Percentiles rank a stretch among this genome's conserved stretches.
Evolutionary conservation across 345 rosid genomes (phyloP).

Genomic region (Citrus glauca): DNA sequence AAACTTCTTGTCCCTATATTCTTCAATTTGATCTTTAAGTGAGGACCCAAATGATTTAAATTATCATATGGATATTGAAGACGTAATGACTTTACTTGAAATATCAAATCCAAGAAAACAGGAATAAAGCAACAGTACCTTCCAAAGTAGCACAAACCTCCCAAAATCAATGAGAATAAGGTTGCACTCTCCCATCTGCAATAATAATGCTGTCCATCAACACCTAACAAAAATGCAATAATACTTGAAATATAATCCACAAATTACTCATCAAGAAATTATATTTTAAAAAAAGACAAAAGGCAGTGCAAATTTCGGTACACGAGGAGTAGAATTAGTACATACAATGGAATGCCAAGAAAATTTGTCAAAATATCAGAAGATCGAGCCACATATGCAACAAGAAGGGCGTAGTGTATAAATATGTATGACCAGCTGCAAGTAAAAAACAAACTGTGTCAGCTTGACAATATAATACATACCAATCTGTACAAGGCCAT

Average conservation of each 20-base stretch:
- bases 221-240: constrained; percentile 17
- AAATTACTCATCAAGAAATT: neutral
- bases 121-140: constrained; percentile 42
- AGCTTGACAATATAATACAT: neutral
- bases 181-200: constrained; percentile 95
- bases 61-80: neutral
- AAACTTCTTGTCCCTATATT: too few species aligned
- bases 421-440: constrained; percentile 93
- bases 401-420: constrained; percentile 85
- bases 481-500: neutral
- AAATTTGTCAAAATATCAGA: constrained; percentile 73
- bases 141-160: constrained; percentile 87
- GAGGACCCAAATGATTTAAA: neutral
- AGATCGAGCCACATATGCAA: constrained; percentile 94
- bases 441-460: constrained; percentile 20
- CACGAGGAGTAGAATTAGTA: constrained; percentile 7
- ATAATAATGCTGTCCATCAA: constrained; percentile 34
- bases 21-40: too few species aligned
- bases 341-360: constrained; percentile 80
- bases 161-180: constrained; percentile 64
- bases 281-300: neutral
- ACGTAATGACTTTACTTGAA: neutral
- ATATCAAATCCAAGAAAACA: constrained; percentile 1
- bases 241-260: constrained; percentile 13
- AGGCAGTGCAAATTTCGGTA: neutral